These are phyloP conservation scores for Alternaria sp. DNA, from an alignment of 2,329 filamentous ascomycete genomes.

Conservation along the genomic window DNA sequence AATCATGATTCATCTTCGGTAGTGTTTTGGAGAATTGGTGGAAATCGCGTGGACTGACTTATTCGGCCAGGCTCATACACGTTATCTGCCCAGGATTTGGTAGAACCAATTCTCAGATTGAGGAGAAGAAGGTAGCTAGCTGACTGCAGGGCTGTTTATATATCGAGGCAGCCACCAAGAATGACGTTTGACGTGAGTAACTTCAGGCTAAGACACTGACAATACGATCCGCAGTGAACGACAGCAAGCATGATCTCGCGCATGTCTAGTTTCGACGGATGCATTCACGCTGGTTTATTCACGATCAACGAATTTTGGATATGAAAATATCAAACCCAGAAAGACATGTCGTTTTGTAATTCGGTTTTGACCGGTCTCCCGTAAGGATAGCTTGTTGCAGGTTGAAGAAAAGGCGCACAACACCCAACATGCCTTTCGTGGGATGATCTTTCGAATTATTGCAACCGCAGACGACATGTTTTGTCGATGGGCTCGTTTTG, in stretches of 20 bases:
- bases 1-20: neutral
- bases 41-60: too few species aligned
- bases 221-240: neutral
- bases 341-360: neutral
- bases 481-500: accelerated
- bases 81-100: too few species aligned
- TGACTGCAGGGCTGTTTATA: neutral
- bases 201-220: neutral
- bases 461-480: neutral
- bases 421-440: neutral
- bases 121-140: too few species aligned
- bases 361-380: accelerated
- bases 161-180: accelerated
- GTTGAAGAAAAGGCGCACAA: neutral
- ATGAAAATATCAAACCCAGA: accelerated
- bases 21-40: too few species aligned
- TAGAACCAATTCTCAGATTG: too few species aligned
- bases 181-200: neutral
- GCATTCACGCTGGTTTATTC: neutral
- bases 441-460: neutral
- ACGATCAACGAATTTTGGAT: accelerated
- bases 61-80: too few species aligned
- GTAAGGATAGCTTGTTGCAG: accelerated
- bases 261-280: neutral
- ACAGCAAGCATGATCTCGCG: neutral